Conservation (phyloP, 2,329 filamentous ascomycete species). For the Colletotrichum sp. region DNA sequence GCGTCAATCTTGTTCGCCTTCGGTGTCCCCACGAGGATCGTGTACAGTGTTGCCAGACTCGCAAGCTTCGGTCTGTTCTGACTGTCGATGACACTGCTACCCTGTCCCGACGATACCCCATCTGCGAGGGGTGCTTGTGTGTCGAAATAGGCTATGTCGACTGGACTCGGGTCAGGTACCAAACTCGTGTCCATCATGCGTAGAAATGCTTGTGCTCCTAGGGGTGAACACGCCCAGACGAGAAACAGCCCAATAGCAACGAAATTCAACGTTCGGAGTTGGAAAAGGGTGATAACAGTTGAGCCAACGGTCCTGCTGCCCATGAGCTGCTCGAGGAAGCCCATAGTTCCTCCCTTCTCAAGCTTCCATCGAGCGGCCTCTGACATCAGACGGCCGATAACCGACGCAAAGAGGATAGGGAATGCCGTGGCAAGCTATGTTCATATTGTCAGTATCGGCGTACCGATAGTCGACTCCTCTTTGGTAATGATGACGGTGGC, state of each 20-base stretch:
- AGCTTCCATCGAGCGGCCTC: not conserved
- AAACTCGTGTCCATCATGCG: constrained; percentile 11
- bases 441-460: not conserved
- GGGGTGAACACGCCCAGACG: constrained; percentile 33
- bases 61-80: not conserved
- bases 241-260: constrained; percentile 28
- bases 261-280: constrained; percentile 28
- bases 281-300: not conserved
- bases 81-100: not conserved
- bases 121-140: not conserved
- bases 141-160: not conserved
- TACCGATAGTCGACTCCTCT: not conserved
- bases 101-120: not conserved
- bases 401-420: not conserved
- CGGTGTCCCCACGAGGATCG: constrained; percentile 24
- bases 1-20: constrained; percentile 19
- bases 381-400: not conserved
- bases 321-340: not conserved
- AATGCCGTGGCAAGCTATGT: not conserved
- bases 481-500: not conserved
- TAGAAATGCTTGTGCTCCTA: constrained; percentile 33
- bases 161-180: not conserved
- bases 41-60: constrained; percentile 8
- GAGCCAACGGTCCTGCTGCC: not conserved
- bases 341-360: not conserved